A percentile compares a stretch with the other conserved stretches of the same genome.
Evolutionary conservation across 257 asterid genomes (phyloP).

Genomic region (Solanum ahanhuiri): DNA sequence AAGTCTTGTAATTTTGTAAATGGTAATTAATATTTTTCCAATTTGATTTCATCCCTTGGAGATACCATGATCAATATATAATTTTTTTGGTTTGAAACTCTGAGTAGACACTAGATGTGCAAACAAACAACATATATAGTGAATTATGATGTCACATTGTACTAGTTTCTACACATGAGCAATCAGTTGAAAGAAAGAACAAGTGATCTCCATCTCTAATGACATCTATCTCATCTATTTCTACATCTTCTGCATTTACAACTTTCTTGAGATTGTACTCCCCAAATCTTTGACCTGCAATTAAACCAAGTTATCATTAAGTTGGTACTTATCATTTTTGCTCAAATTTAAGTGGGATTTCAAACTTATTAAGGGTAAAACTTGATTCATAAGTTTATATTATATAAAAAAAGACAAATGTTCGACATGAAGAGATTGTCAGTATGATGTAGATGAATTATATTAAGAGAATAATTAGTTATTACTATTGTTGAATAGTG

Average conservation of each 20-base stretch:
- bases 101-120: not conserved
- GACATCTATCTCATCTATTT: constrained; percentile 62
- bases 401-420: too few relatives aligned
- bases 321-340: too few relatives aligned
- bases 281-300: constrained; percentile 72
- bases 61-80: not conserved
- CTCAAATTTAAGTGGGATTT: not conserved
- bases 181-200: constrained; percentile 35
- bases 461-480: not conserved
- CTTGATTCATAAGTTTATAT: not conserved
- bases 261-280: constrained; percentile 38
- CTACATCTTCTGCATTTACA: constrained; percentile 63
- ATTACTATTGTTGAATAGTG: not conserved
- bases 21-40: not conserved
- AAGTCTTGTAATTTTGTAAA: not conserved
- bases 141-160: not conserved
- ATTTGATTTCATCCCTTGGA: not conserved
- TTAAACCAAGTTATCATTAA: not conserved
- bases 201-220: constrained; percentile 83
- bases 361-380: not conserved
- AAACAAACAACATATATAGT: not conserved
- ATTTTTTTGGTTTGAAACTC: not conserved
- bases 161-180: constrained; percentile 6
- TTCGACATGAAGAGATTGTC: not conserved
- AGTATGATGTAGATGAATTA: not conserved